A percentile compares a stretch with the other conserved stretches of the same genome.
These are phyloP conservation scores for Trichoderma arundinaceum DNA, from an alignment of 2,329 filamentous ascomycete genomes.

Conservation along the genomic window DNA sequence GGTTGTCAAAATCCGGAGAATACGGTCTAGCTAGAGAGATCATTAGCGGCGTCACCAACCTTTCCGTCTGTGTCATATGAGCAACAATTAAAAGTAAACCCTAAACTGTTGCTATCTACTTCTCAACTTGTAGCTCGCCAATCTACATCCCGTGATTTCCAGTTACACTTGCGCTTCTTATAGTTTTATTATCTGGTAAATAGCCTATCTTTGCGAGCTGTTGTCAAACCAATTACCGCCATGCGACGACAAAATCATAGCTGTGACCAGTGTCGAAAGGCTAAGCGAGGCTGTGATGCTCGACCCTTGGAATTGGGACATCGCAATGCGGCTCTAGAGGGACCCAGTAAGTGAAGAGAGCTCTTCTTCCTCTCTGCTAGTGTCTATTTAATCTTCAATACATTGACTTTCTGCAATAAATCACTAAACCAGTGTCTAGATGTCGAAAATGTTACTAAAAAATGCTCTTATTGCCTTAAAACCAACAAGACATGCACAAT, in stretches of 20 bases:
- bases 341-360: not conserved
- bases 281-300: slow-evolving; percentile 8
- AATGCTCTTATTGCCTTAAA: slow-evolving; percentile 1
- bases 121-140: not conserved
- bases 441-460: not conserved
- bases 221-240: not conserved
- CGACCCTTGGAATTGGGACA: not conserved
- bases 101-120: not conserved
- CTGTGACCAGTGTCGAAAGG: slow-evolving; percentile 8
- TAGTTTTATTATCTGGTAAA: not conserved
- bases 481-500: slow-evolving; percentile 6
- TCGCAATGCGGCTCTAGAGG: not conserved
- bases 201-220: too few relatives aligned
- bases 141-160: not conserved
- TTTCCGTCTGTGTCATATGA: not conserved
- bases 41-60: not conserved
- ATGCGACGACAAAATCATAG: slow-evolving; percentile 9
- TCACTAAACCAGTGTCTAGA: not conserved
- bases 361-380: not conserved
- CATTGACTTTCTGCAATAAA: not conserved
- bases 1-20: not conserved
- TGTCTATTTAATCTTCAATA: not conserved
- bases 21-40: not conserved
- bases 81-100: too few relatives aligned
- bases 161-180: not conserved